Evolutionary conservation across 2,329 filamentous ascomycete genomes (phyloP), one percentile per base, ranked within the genome.

Genomic region (Fusarium euwallaceae): DNA sequence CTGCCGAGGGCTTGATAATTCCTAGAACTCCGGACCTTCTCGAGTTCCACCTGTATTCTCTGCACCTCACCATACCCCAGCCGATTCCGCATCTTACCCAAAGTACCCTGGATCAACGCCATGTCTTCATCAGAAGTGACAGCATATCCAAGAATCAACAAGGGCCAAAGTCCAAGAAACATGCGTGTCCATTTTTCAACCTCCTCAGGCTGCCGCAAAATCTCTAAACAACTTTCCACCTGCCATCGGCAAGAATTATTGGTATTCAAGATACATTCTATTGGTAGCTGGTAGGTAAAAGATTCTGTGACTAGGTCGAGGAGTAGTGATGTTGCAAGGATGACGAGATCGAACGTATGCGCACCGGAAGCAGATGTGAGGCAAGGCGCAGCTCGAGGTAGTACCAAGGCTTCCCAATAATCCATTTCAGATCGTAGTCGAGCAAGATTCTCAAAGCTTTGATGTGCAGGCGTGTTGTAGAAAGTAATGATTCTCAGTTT

Each of bases 81-180:
- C 14, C 55, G 22, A 9, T 24, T 20, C 22, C 55, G 34, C 55
- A 58, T 58, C 20, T 39, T 12, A 9, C 12, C 20, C 9, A 58
- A 16, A 16, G 24, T 5, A 2, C 20, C 11, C 20, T 58, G 55
- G 2, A 58, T 27, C 3, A 58, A 16, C 16, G 12, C 32, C 55
- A 39, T 66, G 5, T 71, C 66, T 6, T 63, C 62, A 9, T 69
- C 69, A 6, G 34, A 37, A 20, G 8, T 39, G 16, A 71, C 66
- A 4, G 62, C 66, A 41, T 69, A 63, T n/a, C 69, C 69, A 20
- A 71, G 41, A 14, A 71, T 71, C 51, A 71, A 20, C 39, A 69
- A 60, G 5, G 69, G 69, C 69, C 69, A 71, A 17, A 66, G 59
- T n/a, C 48, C 69, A 3, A 71, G n/a, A 27, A 62, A 71, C 9